These are phyloP conservation scores for Auriculariales sp. DNA, from an alignment of 768 basidiomycete genomes.

Conservation along the genomic window DNA sequence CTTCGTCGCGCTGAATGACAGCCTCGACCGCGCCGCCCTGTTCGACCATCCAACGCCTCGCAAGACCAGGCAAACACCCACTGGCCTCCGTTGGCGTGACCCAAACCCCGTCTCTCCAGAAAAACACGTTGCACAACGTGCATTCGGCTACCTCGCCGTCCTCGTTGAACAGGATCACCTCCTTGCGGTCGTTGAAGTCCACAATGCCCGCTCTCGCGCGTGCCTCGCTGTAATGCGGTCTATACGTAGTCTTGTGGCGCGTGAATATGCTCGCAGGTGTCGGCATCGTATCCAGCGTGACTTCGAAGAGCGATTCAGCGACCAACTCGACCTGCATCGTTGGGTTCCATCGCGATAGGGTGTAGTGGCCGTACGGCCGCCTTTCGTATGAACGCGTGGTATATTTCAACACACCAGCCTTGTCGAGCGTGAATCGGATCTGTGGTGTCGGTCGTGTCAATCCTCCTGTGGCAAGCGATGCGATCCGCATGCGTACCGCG, in stretches of 20 bases:
- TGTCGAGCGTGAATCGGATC: slow-evolving; percentile 6
- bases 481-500: too few relatives aligned
- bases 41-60: slow-evolving; percentile 55
- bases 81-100: slow-evolving; percentile 43
- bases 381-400: slow-evolving; percentile 13
- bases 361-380: slow-evolving; percentile 24
- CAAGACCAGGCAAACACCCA: slow-evolving; percentile 62
- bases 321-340: slow-evolving; percentile 12
- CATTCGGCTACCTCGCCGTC: slow-evolving; percentile 42
- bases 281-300: slow-evolving; percentile 41
- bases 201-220: slow-evolving; percentile 36
- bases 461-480: too few relatives aligned
- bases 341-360: slow-evolving; percentile 20
- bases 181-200: slow-evolving; percentile 23
- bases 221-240: slow-evolving; percentile 45
- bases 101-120: slow-evolving; percentile 44
- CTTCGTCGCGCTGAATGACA: slow-evolving; percentile 25
- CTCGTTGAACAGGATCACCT: slow-evolving; percentile 52
- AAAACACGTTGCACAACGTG: slow-evolving; percentile 57
- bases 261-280: slow-evolving; percentile 46
- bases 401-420: neutral
- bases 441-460: neutral
- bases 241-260: slow-evolving; percentile 54
- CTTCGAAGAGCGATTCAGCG: slow-evolving; percentile 21
- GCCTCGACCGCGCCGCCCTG: slow-evolving; percentile 39